A percentile compares a stretch with the other conserved stretches of the same genome.
Conservation (phyloP, 352 stramenopile species). For the Globisporangium radiosum region DNA sequence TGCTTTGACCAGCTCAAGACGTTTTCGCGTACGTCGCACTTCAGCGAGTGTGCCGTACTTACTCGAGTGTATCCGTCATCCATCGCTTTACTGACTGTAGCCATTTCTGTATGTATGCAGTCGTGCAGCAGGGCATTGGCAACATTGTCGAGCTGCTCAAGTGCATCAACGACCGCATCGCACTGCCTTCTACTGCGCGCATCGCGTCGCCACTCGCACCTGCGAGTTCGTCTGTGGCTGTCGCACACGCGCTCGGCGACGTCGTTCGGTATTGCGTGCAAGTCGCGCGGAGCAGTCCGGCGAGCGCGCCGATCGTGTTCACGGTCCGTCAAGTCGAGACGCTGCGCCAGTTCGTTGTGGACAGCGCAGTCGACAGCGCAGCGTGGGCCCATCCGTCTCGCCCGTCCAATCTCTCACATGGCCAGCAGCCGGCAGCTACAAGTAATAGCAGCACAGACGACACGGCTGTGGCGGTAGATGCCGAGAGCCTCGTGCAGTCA, state of each 20-base stretch:
- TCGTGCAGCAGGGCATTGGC: slow-evolving; percentile 43
- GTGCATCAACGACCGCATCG: slow-evolving; percentile 34
- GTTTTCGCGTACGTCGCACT: slow-evolving; percentile 32
- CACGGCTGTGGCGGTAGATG: too few species aligned
- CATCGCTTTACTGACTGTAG: background rate
- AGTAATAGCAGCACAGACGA: too few species aligned
- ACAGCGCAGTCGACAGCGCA: slow-evolving; percentile 1
- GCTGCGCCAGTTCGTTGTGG: slow-evolving; percentile 28
- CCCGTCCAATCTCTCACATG: too few species aligned
- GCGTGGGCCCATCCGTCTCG: background rate
- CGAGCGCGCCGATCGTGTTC: slow-evolving; percentile 13
- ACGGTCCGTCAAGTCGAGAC: slow-evolving; percentile 21
- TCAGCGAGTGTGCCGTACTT: background rate
- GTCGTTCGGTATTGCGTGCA: slow-evolving; percentile 13
- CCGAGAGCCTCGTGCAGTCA: background rate
- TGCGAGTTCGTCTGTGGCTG: background rate
- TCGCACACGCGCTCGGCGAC: background rate
- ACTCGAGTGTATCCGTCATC: background rate
- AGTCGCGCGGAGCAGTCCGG: slow-evolving; percentile 8
- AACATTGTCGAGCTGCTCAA: slow-evolving; percentile 50
- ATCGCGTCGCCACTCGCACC: slow-evolving; percentile 11
- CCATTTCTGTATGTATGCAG: background rate
- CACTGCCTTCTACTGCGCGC: slow-evolving; percentile 5
- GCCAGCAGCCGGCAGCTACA: too few species aligned
- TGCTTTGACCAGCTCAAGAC: slow-evolving; percentile 39